Percentiles rank a stretch among this genome's conserved stretches.
Evolutionary conservation across 352 stramenopile species (phyloP).

Genomic region (Thraustotheca clavata): DNA sequence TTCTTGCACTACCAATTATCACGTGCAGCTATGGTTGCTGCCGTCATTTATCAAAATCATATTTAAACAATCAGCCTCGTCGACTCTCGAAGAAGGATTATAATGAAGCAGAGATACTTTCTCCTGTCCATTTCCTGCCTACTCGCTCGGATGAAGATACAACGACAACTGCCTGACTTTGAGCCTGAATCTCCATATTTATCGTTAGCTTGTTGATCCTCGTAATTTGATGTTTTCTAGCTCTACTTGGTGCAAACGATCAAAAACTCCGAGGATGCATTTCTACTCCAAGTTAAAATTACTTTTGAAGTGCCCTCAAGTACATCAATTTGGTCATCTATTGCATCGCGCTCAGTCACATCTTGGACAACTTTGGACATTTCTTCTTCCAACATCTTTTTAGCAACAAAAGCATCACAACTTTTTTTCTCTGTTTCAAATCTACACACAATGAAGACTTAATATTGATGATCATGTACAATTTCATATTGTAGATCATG

Average conservation of each 20-base stretch:
- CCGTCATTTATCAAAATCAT: too few relatives aligned
- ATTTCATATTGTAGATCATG: constrained; percentile 36
- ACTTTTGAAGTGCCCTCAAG: background rate
- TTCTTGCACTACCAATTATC: background rate
- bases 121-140: background rate
- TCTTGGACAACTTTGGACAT: constrained; percentile 33
- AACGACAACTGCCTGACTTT: too few relatives aligned
- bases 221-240: constrained; percentile 35
- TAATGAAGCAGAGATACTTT: too few relatives aligned
- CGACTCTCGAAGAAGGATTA: too few relatives aligned
- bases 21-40: too few relatives aligned
- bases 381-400: constrained; percentile 37
- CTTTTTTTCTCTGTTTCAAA: constrained; percentile 39
- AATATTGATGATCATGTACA: constrained; percentile 25
- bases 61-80: too few relatives aligned
- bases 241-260: constrained; percentile 42
- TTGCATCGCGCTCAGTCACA: constrained; percentile 36
- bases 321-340: constrained; percentile 41
- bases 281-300: constrained; percentile 16
- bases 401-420: constrained; percentile 42
- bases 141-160: too few relatives aligned
- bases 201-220: background rate
- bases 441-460: background rate
- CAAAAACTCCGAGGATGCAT: constrained; percentile 45
- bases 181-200: background rate